Evolutionary conservation across 495 filamentous ascomycete genomes (phyloP), one percentile per base, ranked within the genome.

Genomic region (Wilcoxina mikolae): DNA sequence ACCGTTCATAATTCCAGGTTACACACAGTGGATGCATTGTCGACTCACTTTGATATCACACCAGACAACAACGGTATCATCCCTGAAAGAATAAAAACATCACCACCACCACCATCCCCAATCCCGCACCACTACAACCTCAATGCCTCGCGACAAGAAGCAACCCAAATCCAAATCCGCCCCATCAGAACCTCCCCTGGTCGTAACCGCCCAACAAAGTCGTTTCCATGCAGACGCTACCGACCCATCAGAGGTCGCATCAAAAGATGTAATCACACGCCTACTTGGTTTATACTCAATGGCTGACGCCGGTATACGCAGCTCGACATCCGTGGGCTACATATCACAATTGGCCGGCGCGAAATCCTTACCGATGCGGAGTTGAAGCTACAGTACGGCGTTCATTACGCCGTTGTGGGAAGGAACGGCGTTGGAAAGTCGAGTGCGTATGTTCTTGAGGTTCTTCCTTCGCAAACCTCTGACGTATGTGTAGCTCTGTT

Each of bases 401-500:
- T 77, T 24, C 74, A 80, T 46, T 89, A 89, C 70, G 85, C 81
- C 0, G 67, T 91, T 7, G 69, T 88, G 20, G 85, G 85, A 0
- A 72, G 83, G 22, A 91, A 91, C 71, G 85, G 85, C 1, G 78
- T 78, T 3, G 85, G 85, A 4, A 91, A 91, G 66, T 85, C 81
- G 17, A 91, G 81, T 85, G 62, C 68, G 77, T 59, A 22, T 39
- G 9, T 9, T 26, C n/a, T 38, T 10, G 43, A 46, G 20, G 43
- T 15, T 58, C 10, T 31, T 41, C 20, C 26, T 26, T n/a, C n/a
- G 22, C 10, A 9, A 17, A 33, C 17, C 24, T 15, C 39, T 45
- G 17, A 54, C n/a, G 12, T 23, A 53, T 7, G 18, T 53, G 0
- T 33, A 85, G 82, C 85, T 2, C 68, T 91, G 22, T 68, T 89